phyloP scores from a whole-genome alignment of 176 grass and related monocot species.

The Triticum timopheevii region DNA sequence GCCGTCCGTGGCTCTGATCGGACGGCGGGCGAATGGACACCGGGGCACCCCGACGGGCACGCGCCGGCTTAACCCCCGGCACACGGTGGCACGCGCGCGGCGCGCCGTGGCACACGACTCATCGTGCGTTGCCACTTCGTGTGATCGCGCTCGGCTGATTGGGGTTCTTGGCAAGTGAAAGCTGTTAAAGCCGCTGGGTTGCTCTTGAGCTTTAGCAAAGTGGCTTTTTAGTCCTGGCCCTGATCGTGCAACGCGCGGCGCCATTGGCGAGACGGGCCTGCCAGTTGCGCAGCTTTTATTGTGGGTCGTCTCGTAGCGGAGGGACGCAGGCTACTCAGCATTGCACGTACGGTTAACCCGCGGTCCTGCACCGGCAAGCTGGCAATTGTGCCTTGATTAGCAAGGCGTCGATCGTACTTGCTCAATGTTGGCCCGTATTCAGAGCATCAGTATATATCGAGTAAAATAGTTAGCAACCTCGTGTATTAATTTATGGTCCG shows the following conservation, averaged over 20 bases:
- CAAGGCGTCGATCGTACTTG: too few species aligned
- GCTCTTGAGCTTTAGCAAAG: not conserved
- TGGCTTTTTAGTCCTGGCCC: not conserved
- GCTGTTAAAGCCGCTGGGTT: not conserved
- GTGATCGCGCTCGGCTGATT: not conserved
- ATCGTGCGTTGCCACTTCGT: not conserved
- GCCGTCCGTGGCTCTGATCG: constrained; percentile 13
- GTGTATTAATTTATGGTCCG: not conserved
- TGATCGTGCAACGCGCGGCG: too few species aligned
- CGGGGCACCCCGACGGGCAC: constrained; percentile 5
- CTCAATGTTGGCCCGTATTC: too few species aligned
- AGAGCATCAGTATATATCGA: too few species aligned
- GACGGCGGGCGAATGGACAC: not conserved
- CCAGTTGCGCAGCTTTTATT: too few species aligned
- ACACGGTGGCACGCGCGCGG: constrained; percentile 30
- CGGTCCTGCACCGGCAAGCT: too few species aligned
- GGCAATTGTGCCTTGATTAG: too few species aligned
- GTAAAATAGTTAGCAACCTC: not conserved
- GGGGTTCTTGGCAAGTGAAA: not conserved
- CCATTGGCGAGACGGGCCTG: too few species aligned
- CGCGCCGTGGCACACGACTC: constrained; percentile 18
- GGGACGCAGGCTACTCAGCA: too few species aligned
- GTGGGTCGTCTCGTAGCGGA: too few species aligned
- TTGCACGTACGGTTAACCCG: too few species aligned
- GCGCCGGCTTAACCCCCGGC: constrained; percentile 11